Evolutionary conservation across 2,329 filamentous ascomycete species (phyloP), one percentile per base, ranked within the genome.

Genomic region (Verticillium longisporum): DNA sequence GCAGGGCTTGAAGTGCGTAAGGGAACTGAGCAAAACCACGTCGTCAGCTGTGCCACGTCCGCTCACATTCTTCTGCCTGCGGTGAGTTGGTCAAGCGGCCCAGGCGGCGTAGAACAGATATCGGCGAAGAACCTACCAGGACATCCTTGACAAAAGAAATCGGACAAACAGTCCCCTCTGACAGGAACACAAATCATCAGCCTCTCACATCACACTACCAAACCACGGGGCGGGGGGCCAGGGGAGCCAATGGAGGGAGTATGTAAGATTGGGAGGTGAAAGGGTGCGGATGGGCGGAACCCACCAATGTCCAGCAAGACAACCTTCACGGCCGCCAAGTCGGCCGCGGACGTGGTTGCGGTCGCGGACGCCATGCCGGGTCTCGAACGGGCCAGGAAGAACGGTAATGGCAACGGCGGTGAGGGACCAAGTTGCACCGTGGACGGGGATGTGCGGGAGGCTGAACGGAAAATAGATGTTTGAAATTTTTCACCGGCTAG

Each of bases 101-200:
- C 45, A 50, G 45, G 38, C 64, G 62, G 61, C 56, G 60, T 63
- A 63, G 57, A 55, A 55, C 45, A 50, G 18, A 50, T 18, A 50
- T 50, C 15, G 54, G 15, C 54, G 26, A 33, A 18, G 26, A 55
- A 55, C 89, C 84, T 85, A 93, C 90, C 78, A 93, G 79, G 66
- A 90, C 85, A 73, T 92, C 88, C 77, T 91, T 91, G 75, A 93
- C 90, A 75, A 93, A 93, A 68, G 88, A 91, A 72, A 93, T 92
- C 68, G 89, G 88, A 74, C 89, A 92, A 65, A 93, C 87, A 57
- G 90, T 93, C 65, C 90, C 90, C 82, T 93, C 90, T 93, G 68
- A 64, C 11, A 21, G n/a, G n/a, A 21, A 50, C 15, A 21, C 45
- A 11, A 26, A 55, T 33, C 59, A 60, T 64, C 57, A 64, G 62